phyloP scores from a whole-genome alignment of 2,329 filamentous ascomycete genomes.

The Nothophaeocryptopus gaeumannii region DNA sequence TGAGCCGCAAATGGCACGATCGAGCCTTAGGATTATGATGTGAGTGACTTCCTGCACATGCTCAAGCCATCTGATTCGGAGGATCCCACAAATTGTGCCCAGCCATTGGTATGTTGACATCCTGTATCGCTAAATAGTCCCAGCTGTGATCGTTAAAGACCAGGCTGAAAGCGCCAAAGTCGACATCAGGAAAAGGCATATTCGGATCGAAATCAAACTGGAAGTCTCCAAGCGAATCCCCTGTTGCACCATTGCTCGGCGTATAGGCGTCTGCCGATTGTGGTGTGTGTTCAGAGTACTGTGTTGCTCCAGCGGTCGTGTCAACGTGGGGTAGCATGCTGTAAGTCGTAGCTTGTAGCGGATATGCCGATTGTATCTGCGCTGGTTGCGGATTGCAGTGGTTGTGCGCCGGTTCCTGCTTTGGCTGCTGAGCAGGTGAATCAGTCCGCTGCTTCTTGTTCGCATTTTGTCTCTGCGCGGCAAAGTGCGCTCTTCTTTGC shows the following conservation, averaged over 20 bases:
- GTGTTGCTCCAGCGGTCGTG: neutral
- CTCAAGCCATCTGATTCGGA: neutral
- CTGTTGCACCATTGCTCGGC: neutral
- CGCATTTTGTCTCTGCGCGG: neutral
- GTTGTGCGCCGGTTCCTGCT: slow-evolving; percentile 3
- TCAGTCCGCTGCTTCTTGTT: slow-evolving; percentile 5
- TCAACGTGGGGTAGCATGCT: neutral
- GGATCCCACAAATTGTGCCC: slow-evolving; percentile 7
- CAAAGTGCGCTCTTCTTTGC: slow-evolving; percentile 3
- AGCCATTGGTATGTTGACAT: slow-evolving; percentile 7
- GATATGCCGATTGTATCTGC: neutral
- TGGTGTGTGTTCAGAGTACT: slow-evolving; percentile 4
- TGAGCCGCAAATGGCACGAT: neutral
- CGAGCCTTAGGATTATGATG: neutral
- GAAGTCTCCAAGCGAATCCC: slow-evolving; percentile 3
- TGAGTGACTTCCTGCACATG: neutral
- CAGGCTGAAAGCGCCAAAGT: slow-evolving; percentile 20
- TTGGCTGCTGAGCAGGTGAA: slow-evolving; percentile 1
- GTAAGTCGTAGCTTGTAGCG: neutral
- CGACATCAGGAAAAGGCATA: slow-evolving; percentile 9
- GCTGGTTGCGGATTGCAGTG: neutral
- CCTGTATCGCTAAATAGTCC: slow-evolving; percentile 13
- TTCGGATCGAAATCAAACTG: slow-evolving; percentile 11
- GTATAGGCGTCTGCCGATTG: neutral
- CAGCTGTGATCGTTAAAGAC: slow-evolving; percentile 19